Base-by-base conservation (phyloP, 495 filamentous ascomycete genomes). In the Evernia prunastri region DNA sequence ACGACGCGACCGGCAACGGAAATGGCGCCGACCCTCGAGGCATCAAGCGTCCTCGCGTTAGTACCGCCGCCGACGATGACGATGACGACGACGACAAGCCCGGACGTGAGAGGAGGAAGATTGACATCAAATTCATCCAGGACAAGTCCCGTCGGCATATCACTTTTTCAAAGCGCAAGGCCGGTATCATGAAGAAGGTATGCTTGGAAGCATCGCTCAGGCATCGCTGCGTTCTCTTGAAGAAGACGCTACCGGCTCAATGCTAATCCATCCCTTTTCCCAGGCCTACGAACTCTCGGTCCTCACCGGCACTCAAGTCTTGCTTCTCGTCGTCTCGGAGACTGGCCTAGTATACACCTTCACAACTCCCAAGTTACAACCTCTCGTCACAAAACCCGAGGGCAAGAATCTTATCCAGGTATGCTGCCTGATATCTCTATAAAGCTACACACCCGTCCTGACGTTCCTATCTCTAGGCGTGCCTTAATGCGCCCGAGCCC, bases 101-200 rank as follows among this genome's bases (percentile, higher is more conserved):
- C 62, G 91, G 92, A 73, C 95, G 94, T 81, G 94, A 99, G 84
- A 87, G 94, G 72, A 84, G 94, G 76, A 99, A 99, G 87, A 99
- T 99, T 71, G 94, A 99, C 80, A 99, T 99, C 81, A 99, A 99
- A 84, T 99, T 99, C 79, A 99, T 99, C 74, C 92, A 92, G 77
- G 94, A 99, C 80, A 99, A 99, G 83, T 97, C 94, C 80, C 92
- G 94, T 81, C 89, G 94, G 63, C 94, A 99, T 81, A 99, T 99
- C 76, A 99, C 94, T 67, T 99, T 99, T 78, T 97, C 95, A 68
- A 99, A 99, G 87, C 92, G 94, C 76, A 99, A 99, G 84, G 94
- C 94, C 64, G 94, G 94, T 72, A 99, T 99, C 79, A 99, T 99
- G 94, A 99, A 99, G 85, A 99, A 99, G 92, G 94, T 97, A 75